A percentile compares a stretch with the other conserved stretches of the same genome.
These are phyloP conservation scores for Phoma sp. DNA, from an alignment of 2,329 filamentous ascomycete genomes.

Conservation along the genomic window DNA sequence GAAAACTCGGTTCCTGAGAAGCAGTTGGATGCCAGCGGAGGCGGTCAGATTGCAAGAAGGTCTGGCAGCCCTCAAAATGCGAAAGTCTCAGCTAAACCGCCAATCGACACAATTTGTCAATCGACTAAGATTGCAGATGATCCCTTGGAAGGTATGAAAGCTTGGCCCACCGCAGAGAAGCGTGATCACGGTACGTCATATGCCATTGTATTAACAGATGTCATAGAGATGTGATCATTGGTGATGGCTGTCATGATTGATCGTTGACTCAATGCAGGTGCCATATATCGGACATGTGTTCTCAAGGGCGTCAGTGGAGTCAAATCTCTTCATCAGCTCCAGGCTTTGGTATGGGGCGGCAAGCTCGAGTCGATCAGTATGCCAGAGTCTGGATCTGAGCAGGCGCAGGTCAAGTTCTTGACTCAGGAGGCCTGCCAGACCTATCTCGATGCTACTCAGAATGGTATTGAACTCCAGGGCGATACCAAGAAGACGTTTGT, in stretches of 20 bases:
- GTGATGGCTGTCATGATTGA: background rate
- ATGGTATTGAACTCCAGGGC: slow-evolving; percentile 38
- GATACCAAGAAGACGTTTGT: slow-evolving; percentile 32
- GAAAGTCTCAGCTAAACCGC: background rate
- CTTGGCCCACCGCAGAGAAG: slow-evolving; percentile 40
- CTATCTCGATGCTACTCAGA: slow-evolving; percentile 43
- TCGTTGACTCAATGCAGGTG: slow-evolving; percentile 24
- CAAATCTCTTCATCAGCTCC: slow-evolving; percentile 36
- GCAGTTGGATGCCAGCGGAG: too few relatives aligned
- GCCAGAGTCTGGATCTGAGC: slow-evolving; percentile 28
- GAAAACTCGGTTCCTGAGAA: too few relatives aligned
- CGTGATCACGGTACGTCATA: slow-evolving; percentile 34
- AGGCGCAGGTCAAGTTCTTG: slow-evolving; percentile 43
- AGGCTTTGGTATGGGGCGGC: slow-evolving; percentile 48
- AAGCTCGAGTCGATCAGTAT: slow-evolving; percentile 40
- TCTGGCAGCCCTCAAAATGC: too few relatives aligned
- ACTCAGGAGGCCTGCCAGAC: slow-evolving; percentile 39
- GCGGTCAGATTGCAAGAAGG: too few relatives aligned
- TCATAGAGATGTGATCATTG: background rate
- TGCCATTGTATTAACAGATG: background rate
- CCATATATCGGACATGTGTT: slow-evolving; percentile 32
- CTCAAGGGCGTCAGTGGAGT: slow-evolving; percentile 33
- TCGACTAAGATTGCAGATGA: slow-evolving; percentile 1
- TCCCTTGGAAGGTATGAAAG: slow-evolving; percentile 17
- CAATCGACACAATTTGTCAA: background rate